Evolutionary conservation across 352 stramenopile genomes (phyloP).

Genomic region (Pythium brassicae): DNA sequence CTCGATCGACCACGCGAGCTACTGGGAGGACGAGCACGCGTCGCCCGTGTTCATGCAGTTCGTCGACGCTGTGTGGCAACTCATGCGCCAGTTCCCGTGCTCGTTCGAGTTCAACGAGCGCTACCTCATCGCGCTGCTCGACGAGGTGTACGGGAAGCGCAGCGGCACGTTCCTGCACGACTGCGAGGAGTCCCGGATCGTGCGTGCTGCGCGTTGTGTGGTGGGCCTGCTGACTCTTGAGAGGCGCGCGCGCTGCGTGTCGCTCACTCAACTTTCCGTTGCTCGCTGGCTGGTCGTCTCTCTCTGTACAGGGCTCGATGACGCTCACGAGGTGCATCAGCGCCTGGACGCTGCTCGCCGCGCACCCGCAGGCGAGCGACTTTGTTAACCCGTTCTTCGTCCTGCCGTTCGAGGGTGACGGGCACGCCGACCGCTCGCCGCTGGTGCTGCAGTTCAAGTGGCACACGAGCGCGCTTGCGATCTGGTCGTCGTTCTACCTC

Average conservation of each 20-base stretch:
- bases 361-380: slow-evolving; percentile 33
- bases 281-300: neutral
- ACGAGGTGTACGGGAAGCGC: slow-evolving; percentile 95
- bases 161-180: slow-evolving; percentile 98
- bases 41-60: slow-evolving; percentile 99
- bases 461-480: slow-evolving; percentile 77
- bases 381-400: slow-evolving; percentile 83
- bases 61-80: slow-evolving; percentile 97
- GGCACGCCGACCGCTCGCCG: slow-evolving; percentile 49
- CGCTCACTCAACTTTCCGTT: no score
- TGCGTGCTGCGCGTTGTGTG: slow-evolving; percentile 16
- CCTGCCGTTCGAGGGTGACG: slow-evolving; percentile 31
- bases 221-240: neutral
- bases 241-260: no score
- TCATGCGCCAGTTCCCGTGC: slow-evolving; percentile 94
- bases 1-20: slow-evolving; percentile 49
- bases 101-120: slow-evolving; percentile 98
- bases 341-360: slow-evolving; percentile 57
- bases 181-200: slow-evolving; percentile 87
- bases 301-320: slow-evolving; percentile 50
- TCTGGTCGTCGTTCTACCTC: slow-evolving; percentile 84
- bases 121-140: slow-evolving; percentile 90
- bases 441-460: slow-evolving; percentile 81
- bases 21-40: slow-evolving; percentile 94
- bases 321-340: slow-evolving; percentile 57